phyloP scores from a whole-genome alignment of 805 yeast species.

The Lipomyces oligophaga region DNA sequence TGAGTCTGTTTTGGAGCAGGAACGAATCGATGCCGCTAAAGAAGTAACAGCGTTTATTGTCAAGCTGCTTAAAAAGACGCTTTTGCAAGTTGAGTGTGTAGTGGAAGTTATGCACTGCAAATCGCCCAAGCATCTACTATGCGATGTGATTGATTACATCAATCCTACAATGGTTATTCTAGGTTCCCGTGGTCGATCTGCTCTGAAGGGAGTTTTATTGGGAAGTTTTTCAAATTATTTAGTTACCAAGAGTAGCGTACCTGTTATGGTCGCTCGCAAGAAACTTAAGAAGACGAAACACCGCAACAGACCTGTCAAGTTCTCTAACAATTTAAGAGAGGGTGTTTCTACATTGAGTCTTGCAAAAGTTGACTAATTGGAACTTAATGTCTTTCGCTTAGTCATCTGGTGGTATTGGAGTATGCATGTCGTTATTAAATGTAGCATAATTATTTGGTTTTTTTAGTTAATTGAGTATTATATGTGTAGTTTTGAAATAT shows the following conservation, averaged over 20 bases:
- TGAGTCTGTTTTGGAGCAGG: constrained; percentile 38
- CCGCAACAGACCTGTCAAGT: constrained; percentile 44
- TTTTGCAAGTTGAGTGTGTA: constrained; percentile 68
- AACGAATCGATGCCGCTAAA: constrained; percentile 40
- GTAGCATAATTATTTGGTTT: too few relatives aligned
- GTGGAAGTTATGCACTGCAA: constrained; percentile 74
- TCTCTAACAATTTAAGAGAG: constrained; percentile 37
- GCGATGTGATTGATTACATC: constrained; percentile 65
- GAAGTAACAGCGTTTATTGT: constrained; percentile 42
- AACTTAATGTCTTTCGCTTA: neutral
- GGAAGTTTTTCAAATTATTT: constrained; percentile 71
- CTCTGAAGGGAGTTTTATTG: constrained; percentile 66
- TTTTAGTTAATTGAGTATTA: too few relatives aligned
- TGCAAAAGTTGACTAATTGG: constrained; percentile 27
- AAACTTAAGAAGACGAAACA: constrained; percentile 62
- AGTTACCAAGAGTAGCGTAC: constrained; percentile 66
- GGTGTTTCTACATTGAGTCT: constrained; percentile 22
- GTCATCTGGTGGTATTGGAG: neutral
- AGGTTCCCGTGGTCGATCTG: constrained; percentile 70
- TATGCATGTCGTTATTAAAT: neutral
- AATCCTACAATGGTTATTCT: constrained; percentile 71
- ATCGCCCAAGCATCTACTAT: constrained; percentile 64
- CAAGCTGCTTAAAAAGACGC: constrained; percentile 56
- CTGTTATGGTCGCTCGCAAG: constrained; percentile 76
- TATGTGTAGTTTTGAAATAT: neutral